Base-by-base conservation (phyloP, 2,329 filamentous ascomycete genomes). In the Pseudogymnoascus sp. region DNA sequence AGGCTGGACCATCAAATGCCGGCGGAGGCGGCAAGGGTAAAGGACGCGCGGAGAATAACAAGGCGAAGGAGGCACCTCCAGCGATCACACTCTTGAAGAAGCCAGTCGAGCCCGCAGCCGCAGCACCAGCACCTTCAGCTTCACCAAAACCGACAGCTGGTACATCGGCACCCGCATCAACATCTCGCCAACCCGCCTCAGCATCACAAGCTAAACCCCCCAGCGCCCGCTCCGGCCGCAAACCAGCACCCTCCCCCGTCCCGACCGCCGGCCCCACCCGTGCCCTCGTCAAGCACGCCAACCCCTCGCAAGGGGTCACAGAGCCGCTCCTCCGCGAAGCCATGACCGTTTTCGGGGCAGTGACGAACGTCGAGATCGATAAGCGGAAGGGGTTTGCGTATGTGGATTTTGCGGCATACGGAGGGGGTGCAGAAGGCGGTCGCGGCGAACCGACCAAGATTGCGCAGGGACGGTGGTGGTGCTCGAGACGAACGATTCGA, bases 361-460 rank as follows among this genome's bases (percentile, higher is more conserved):
- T 97, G 52, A 84, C 84, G 0, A 88, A 86, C 67, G 90, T 96
- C 16, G 93, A 97, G 69, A 93, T 97, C 61, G 93, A 97, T 73
- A 93, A 92, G 74, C 89, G 93, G 70, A 97, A 97, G 74, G 92
- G 92, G 0, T 96, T 96, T 70, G 93, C 92, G 2, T 96, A 97
- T 72, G 88, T 96, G 40, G 90, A 96, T 66, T 97, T 97, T 76
- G 83, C 84, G 8, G 87, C n/a, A 91, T 21, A 82, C 88, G 0
- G 85, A 87, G 7, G 82, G 83, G 8, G 80, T 97, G 25, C 84
- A 84, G 69, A 91, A 90, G 70, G 93, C 93, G 4, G 86, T 96
- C 71, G 83, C 86, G 14, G 90, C 89, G 11, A 96, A 91, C 91
- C 90, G 0, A 83, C 97, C 31, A 79, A 88, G 18, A 88, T 97